Conservation (phyloP, 2,329 filamentous ascomycete species). For the Xylariaceae sp. region DNA sequence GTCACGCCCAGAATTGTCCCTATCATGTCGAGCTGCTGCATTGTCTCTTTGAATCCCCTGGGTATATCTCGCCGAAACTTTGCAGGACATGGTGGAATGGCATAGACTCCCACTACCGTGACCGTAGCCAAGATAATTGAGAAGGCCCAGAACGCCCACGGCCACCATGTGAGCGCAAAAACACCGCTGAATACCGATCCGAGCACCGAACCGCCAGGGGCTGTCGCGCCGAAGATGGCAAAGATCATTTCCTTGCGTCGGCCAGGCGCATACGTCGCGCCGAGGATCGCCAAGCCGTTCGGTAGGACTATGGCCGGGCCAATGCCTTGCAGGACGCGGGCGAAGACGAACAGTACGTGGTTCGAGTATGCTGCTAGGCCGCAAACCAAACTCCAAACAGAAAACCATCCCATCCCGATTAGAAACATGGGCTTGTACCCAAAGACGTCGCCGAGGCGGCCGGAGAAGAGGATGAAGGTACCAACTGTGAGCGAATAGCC, state of each 20-base stretch:
- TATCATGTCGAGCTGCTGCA: conserved; percentile 21
- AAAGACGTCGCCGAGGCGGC: conserved; percentile 41
- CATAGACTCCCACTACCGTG: conserved; percentile 14
- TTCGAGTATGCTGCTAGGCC: conserved; percentile 31
- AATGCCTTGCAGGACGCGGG: conserved; percentile 46
- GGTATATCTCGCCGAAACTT: not conserved
- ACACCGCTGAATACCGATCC: conserved; percentile 25
- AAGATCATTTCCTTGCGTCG: conserved; percentile 32
- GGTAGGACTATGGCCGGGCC: conserved; percentile 53
- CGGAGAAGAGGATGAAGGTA: conserved; percentile 43
- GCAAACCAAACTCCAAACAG: conserved; percentile 34
- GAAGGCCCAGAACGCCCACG: conserved; percentile 26
- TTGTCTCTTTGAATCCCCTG: not conserved
- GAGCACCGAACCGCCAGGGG: conserved; percentile 27
- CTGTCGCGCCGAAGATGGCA: conserved; percentile 30
- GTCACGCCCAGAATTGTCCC: conserved; percentile 37
- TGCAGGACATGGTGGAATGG: conserved; percentile 5
- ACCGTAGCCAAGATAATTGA: conserved; percentile 23
- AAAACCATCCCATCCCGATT: conserved; percentile 38
- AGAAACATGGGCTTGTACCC: conserved; percentile 42
- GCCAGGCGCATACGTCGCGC: conserved; percentile 41
- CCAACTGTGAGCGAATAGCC: conserved; percentile 41
- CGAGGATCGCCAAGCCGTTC: conserved; percentile 53
- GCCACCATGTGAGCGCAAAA: conserved; percentile 27
- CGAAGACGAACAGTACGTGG: conserved; percentile 37